A percentile compares a stretch with the other conserved stretches of the same genome.
phyloP scores from a whole-genome alignment of 2,329 filamentous ascomycete species.

The Stachybotrys echinatus region DNA sequence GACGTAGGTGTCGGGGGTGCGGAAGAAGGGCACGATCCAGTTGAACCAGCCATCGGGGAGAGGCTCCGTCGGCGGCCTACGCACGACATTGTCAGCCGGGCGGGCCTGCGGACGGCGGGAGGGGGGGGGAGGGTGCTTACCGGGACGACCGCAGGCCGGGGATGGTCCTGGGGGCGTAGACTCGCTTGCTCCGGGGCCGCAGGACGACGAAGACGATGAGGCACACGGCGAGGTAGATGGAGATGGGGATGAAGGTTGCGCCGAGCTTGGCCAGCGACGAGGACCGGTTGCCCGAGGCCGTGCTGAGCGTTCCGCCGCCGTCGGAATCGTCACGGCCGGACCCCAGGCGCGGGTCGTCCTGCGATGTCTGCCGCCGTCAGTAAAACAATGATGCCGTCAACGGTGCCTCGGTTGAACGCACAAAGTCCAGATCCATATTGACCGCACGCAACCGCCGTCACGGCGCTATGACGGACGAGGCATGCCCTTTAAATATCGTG shows the following conservation, averaged over 20 bases:
- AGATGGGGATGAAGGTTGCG: slow-evolving; percentile 49
- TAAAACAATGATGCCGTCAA: background rate
- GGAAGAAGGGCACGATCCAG: slow-evolving; percentile 64
- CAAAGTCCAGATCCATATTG: background rate
- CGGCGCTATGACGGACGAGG: background rate
- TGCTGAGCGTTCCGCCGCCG: slow-evolving; percentile 27
- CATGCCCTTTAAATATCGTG: too few relatives aligned
- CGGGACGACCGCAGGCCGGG: slow-evolving; percentile 39
- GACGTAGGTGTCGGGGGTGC: slow-evolving; percentile 68
- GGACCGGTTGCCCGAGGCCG: slow-evolving; percentile 23
- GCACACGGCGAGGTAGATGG: slow-evolving; percentile 45
- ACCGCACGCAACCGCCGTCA: background rate
- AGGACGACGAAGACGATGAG: slow-evolving; percentile 43
- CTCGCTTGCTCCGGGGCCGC: slow-evolving; percentile 41
- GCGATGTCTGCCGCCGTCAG: background rate
- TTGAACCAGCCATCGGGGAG: slow-evolving; percentile 58
- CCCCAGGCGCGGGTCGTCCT: slow-evolving; percentile 27
- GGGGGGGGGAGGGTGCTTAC: slow-evolving; percentile 17
- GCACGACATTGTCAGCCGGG: background rate
- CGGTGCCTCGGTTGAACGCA: background rate
- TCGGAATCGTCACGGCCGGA: slow-evolving; percentile 26
- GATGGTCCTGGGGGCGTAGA: slow-evolving; percentile 51
- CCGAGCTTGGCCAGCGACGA: slow-evolving; percentile 31
- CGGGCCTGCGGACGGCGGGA: background rate
- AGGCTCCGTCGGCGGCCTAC: background rate